Conservation (phyloP, 345 rosid species). For the Nephelium lappaceum region DNA sequence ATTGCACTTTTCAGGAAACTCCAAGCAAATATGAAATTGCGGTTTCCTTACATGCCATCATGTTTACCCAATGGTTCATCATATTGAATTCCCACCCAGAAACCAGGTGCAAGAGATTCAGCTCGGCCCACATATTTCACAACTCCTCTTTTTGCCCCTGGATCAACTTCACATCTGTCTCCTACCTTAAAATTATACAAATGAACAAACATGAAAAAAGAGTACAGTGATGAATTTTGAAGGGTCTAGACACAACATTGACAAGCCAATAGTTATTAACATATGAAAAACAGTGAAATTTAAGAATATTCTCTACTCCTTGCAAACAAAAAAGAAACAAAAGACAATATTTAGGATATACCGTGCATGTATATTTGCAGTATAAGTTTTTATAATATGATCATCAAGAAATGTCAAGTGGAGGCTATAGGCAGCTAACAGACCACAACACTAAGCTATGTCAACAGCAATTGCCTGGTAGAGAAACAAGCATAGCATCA, state of each 20-base stretch:
- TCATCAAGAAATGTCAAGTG: not conserved
- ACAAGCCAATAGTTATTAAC: not conserved
- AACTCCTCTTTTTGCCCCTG: slow-evolving; percentile 88
- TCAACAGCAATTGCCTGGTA: not conserved
- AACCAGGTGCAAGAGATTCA: slow-evolving; percentile 78
- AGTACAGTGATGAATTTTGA: not conserved
- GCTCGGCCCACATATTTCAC: slow-evolving; percentile 84
- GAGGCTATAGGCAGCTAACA: not conserved
- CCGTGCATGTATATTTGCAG: no score
- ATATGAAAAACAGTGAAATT: no score
- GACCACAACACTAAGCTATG: not conserved
- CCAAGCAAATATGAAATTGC: slow-evolving; percentile 4
- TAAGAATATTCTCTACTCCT: not conserved
- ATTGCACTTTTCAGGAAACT: not conserved
- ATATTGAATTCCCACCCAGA: slow-evolving; percentile 92
- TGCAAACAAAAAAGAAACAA: not conserved
- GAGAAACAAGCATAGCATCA: not conserved
- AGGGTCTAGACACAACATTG: not conserved
- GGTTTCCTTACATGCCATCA: slow-evolving; percentile 76
- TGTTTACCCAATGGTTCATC: slow-evolving; percentile 98
- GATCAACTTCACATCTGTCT: slow-evolving; percentile 92
- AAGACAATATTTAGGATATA: not conserved
- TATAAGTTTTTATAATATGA: not conserved
- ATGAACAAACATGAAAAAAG: not conserved
- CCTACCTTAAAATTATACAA: slow-evolving; percentile 51